Evolutionary conservation across 2,329 filamentous ascomycete genomes (phyloP).

Genomic region (Periconia sp.): DNA sequence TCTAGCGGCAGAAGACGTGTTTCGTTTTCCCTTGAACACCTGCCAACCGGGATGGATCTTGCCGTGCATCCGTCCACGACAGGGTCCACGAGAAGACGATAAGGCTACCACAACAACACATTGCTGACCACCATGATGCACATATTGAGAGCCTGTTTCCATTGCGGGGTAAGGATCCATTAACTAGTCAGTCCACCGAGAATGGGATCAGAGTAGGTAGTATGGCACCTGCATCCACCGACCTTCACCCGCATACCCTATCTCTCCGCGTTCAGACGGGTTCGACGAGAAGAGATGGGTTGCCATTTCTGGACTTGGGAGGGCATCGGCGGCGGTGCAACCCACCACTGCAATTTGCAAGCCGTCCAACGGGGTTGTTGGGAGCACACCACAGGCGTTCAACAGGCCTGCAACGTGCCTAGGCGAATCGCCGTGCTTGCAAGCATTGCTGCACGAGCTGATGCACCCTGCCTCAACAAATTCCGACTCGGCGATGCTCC

Average conservation of each 20-base stretch:
- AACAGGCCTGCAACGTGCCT: slow-evolving; percentile 18
- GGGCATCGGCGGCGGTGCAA: slow-evolving; percentile 5
- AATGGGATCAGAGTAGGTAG: no score
- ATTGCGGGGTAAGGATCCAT: no score
- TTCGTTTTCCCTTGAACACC: no score
- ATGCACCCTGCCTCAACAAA: slow-evolving; percentile 20
- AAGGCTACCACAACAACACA: slow-evolving; percentile 19
- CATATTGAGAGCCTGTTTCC: no score
- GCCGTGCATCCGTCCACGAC: slow-evolving; percentile 8
- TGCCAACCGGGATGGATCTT: neutral
- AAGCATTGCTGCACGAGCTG: slow-evolving; percentile 13
- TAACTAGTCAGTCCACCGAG: no score
- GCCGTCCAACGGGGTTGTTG: no score
- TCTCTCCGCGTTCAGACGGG: slow-evolving; percentile 1
- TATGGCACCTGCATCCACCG: no score
- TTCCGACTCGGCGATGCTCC: slow-evolving; percentile 5
- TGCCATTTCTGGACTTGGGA: no score
- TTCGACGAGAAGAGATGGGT: no score
- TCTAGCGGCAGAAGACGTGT: no score
- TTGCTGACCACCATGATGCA: no score
- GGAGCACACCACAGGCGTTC: slow-evolving; percentile 4
- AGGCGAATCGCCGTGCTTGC: slow-evolving; percentile 23
- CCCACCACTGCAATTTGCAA: slow-evolving; percentile 7
- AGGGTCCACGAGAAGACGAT: slow-evolving; percentile 13
- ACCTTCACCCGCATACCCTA: slow-evolving; percentile 1